A percentile compares a stretch with the other conserved stretches of the same genome.
These are phyloP conservation scores for Malbranchea cinnamomea DNA, from an alignment of 2,329 filamentous ascomycete genomes.

Conservation along the genomic window DNA sequence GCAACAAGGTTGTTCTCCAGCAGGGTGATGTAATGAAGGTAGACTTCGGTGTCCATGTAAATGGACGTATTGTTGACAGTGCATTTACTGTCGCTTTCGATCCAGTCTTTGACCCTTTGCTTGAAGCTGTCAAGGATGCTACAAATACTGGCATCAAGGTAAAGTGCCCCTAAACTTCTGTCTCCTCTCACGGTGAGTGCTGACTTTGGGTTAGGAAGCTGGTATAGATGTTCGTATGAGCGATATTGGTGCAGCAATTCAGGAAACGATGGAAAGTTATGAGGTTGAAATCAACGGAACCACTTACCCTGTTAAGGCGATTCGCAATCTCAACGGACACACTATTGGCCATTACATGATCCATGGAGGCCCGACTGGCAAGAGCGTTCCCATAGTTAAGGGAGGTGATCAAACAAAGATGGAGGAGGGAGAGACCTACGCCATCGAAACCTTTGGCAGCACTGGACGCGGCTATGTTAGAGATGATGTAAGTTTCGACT, in stretches of 20 bases:
- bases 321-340: slow-evolving; percentile 78
- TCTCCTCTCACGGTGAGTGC: slow-evolving; percentile 1
- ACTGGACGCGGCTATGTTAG: slow-evolving; percentile 78
- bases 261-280: slow-evolving; percentile 88
- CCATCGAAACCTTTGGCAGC: slow-evolving; percentile 90
- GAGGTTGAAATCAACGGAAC: slow-evolving; percentile 71
- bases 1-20: slow-evolving; percentile 58
- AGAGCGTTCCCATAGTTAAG: slow-evolving; percentile 90
- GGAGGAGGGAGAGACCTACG: slow-evolving; percentile 92
- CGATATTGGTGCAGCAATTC: slow-evolving; percentile 69
- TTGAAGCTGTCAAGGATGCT: slow-evolving; percentile 51
- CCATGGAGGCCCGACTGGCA: slow-evolving; percentile 73
- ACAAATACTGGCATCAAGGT: slow-evolving; percentile 60
- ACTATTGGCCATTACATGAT: slow-evolving; percentile 82
- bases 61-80: slow-evolving; percentile 56
- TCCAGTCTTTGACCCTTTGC: slow-evolving; percentile 51
- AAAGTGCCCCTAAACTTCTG: slow-evolving; percentile 11
- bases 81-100: slow-evolving; percentile 57
- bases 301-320: slow-evolving; percentile 67
- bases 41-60: slow-evolving; percentile 57
- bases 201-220: slow-evolving; percentile 45
- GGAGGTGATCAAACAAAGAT: slow-evolving; percentile 80
- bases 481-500: slow-evolving; percentile 53
- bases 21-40: slow-evolving; percentile 59
- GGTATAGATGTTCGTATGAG: slow-evolving; percentile 83